Evolutionary conservation across 495 filamentous ascomycete genomes (phyloP).

Genomic region (Neurospora sp.): DNA sequence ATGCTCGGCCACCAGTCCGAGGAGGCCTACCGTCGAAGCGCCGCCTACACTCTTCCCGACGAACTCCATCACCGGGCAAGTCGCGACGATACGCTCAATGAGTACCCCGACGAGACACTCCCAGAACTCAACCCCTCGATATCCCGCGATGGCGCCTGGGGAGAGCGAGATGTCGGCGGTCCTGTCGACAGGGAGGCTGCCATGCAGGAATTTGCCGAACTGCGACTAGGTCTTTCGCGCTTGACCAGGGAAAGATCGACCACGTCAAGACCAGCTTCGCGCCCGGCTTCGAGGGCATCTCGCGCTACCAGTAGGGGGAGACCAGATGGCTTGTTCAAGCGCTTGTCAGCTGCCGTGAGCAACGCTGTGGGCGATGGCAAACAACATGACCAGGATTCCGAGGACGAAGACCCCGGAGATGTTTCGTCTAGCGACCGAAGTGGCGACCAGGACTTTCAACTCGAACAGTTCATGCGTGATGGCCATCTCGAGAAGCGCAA

Average conservation of each 20-base stretch:
- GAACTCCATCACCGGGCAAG: conserved; percentile 13
- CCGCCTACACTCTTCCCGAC: conserved; percentile 9
- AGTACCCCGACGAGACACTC: neutral
- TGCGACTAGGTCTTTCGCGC: conserved; percentile 51
- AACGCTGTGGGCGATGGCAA: neutral
- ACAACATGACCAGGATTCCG: conserved; percentile 23
- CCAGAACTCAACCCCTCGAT: neutral
- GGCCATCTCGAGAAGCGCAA: conserved; percentile 73
- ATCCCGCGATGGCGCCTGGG: conserved; percentile 55
- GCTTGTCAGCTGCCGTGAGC: conserved; percentile 11
- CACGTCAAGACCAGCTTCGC: neutral
- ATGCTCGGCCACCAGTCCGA: conserved; percentile 10
- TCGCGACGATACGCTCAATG: conserved; percentile 3
- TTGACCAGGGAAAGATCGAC: conserved; percentile 8
- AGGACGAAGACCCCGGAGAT: conserved; percentile 26
- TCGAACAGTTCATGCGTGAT: conserved; percentile 65
- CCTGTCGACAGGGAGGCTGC: conserved; percentile 52
- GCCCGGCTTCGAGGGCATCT: conserved; percentile 6
- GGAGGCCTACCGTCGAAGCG: conserved; percentile 13
- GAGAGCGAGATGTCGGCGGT: conserved; percentile 56
- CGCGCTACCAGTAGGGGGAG: neutral
- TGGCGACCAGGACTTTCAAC: conserved; percentile 50
- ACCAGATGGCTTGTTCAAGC: conserved; percentile 11
- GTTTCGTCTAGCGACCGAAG: conserved; percentile 3
- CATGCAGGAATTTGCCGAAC: conserved; percentile 61